A percentile compares a stretch with the other conserved stretches of the same genome.
These are phyloP conservation scores for Boletus sp. DNA, from an alignment of 768 basidiomycete genomes.

Conservation along the genomic window DNA sequence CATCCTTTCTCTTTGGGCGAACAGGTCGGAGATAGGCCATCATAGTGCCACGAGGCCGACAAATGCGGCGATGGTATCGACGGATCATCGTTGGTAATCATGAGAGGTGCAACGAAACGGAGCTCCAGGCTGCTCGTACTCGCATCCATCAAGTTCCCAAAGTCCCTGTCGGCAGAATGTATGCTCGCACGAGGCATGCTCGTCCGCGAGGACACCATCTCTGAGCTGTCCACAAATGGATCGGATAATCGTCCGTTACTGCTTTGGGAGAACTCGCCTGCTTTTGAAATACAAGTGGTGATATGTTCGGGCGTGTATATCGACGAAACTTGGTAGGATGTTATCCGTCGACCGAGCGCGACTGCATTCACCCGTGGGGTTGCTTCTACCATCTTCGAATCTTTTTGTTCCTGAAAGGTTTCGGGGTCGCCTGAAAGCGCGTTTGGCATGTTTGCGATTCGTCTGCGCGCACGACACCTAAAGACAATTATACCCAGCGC, in stretches of 20 bases:
- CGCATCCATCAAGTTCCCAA: background rate
- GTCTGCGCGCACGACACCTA: constrained; percentile 1
- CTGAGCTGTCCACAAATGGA: constrained; percentile 17
- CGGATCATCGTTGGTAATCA: background rate
- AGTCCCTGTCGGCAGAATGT: constrained; percentile 5
- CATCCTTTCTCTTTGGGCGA: background rate
- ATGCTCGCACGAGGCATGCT: background rate
- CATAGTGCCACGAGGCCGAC: constrained; percentile 21
- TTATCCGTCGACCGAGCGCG: background rate
- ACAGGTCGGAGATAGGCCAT: background rate
- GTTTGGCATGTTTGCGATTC: background rate
- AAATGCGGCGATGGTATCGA: constrained; percentile 3
- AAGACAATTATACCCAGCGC: constrained; percentile 7
- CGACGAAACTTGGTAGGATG: background rate
- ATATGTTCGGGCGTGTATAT: background rate
- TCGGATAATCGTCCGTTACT: constrained; percentile 10
- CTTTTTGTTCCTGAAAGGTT: background rate
- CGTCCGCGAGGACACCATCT: constrained; percentile 12
- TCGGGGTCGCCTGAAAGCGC: background rate
- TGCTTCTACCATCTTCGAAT: background rate
- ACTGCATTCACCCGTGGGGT: background rate
- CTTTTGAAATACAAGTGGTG: background rate
- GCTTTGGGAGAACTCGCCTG: constrained; percentile 11
- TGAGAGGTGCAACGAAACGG: constrained; percentile 12
- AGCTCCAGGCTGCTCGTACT: constrained; percentile 23